Evolutionary conservation across 495 filamentous ascomycete species (phyloP).

Genomic region (Tuber magnatum): DNA sequence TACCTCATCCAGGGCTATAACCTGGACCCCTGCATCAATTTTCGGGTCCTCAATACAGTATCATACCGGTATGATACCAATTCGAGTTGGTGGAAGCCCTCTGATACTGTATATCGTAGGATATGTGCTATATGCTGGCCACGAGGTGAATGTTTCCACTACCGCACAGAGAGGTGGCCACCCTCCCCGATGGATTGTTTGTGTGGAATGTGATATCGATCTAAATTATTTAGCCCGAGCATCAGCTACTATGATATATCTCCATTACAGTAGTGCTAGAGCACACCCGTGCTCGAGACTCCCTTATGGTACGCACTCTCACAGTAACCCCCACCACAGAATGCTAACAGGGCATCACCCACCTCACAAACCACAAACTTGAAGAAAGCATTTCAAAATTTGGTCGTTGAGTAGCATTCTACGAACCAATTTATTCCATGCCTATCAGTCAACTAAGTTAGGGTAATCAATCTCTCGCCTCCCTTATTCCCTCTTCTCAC

Average conservation of each 20-base stretch:
- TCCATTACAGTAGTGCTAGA: neutral
- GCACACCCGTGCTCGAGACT: neutral
- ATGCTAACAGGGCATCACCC: neutral
- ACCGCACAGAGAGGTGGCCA: neutral
- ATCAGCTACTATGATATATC: neutral
- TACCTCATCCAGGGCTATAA: neutral
- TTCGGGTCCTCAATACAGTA: neutral
- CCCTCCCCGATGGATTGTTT: neutral
- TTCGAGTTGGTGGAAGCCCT: neutral
- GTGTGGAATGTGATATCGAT: neutral
- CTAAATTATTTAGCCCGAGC: neutral
- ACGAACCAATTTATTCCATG: conserved; percentile 4
- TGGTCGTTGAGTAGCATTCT: neutral
- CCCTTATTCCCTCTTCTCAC: neutral
- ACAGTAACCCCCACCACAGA: neutral
- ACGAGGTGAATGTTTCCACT: neutral
- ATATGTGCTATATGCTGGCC: neutral
- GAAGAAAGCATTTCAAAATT: neutral
- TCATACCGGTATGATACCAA: no score
- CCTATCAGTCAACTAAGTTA: conserved; percentile 1
- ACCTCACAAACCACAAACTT: neutral
- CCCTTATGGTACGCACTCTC: neutral
- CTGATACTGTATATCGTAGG: neutral
- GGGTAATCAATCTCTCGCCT: conserved; percentile 2
- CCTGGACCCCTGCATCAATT: neutral